These are phyloP conservation scores for Huntiella moniliformis DNA, from an alignment of 2,329 filamentous ascomycete genomes.

Conservation along the genomic window DNA sequence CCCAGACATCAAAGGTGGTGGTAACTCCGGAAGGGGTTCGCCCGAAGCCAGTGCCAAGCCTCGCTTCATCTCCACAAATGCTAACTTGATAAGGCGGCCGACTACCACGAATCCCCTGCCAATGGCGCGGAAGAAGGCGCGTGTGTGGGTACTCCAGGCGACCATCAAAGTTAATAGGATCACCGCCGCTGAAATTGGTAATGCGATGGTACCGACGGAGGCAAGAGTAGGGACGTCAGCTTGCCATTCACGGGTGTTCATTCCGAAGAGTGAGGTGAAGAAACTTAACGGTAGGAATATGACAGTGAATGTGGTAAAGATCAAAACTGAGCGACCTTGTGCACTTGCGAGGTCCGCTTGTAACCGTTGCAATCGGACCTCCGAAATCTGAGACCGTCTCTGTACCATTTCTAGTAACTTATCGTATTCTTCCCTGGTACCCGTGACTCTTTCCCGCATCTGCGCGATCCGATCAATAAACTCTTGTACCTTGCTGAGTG, in stretches of 20 bases:
- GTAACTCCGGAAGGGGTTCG: too few species aligned
- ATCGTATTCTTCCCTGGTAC: slow-evolving; percentile 42
- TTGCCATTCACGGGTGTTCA: slow-evolving; percentile 45
- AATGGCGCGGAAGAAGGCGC: slow-evolving; percentile 17
- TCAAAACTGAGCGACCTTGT: slow-evolving; percentile 44
- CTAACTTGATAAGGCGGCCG: not conserved
- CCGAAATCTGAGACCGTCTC: slow-evolving; percentile 46
- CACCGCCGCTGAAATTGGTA: slow-evolving; percentile 29
- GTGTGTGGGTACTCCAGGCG: slow-evolving; percentile 34
- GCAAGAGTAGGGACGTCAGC: slow-evolving; percentile 25
- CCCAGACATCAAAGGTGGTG: too few species aligned
- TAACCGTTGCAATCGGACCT: slow-evolving; percentile 41
- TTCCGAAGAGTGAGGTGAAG: slow-evolving; percentile 46
- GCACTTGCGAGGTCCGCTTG: slow-evolving; percentile 44
- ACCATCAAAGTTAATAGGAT: slow-evolving; percentile 32
- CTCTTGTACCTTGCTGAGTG: slow-evolving; percentile 32
- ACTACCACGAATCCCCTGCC: slow-evolving; percentile 2
- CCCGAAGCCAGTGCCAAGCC: not conserved
- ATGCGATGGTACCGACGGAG: slow-evolving; percentile 28
- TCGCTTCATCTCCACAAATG: not conserved
- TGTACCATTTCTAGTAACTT: slow-evolving; percentile 49
- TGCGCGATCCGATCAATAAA: slow-evolving; percentile 35
- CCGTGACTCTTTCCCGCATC: slow-evolving; percentile 39
- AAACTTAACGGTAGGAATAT: slow-evolving; percentile 46
- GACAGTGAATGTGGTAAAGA: slow-evolving; percentile 45